phyloP scores from a whole-genome alignment of 1,139 yeast genomes.

The Komagataea norvegica region DNA sequence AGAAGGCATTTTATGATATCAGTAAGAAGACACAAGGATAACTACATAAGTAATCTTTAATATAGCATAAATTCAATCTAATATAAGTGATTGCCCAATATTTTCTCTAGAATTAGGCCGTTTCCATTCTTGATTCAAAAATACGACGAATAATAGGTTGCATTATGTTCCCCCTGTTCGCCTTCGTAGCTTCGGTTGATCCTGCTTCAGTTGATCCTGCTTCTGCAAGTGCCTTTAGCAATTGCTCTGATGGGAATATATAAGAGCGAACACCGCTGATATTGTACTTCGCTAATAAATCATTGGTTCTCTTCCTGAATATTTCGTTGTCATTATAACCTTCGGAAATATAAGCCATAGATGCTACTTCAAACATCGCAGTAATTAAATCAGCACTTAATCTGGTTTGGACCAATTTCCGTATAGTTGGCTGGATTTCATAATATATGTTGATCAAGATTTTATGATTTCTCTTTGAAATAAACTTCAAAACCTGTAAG shows the following conservation, averaged over 20 bases:
- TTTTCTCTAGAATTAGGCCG: conserved; percentile 10
- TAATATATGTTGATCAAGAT: conserved; percentile 45
- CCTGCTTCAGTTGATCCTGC: neutral
- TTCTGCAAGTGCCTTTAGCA: neutral
- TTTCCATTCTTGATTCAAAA: conserved; percentile 7
- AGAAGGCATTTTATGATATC: too few relatives aligned
- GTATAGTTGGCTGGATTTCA: conserved; percentile 38
- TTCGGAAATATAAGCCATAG: conserved; percentile 29
- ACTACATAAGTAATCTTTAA: too few relatives aligned
- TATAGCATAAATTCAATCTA: too few relatives aligned
- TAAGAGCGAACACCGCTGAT: conserved; percentile 30
- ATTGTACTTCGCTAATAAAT: conserved; percentile 26
- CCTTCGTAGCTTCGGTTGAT: neutral
- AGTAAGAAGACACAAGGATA: too few relatives aligned
- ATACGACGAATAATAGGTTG: conserved; percentile 10
- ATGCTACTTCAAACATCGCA: conserved; percentile 32
- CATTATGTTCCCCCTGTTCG: conserved; percentile 5
- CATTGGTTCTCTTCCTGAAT: conserved; percentile 20
- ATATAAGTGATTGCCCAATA: too few relatives aligned
- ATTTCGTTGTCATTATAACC: conserved; percentile 27
- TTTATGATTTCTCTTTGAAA: conserved; percentile 36
- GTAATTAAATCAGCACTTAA: conserved; percentile 27
- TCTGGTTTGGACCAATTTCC: conserved; percentile 31
- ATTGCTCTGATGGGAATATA: conserved; percentile 19
- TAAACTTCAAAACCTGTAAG: conserved; percentile 43